A percentile compares a stretch with the other conserved stretches of the same genome.
These are phyloP conservation scores for Neonectria punicea DNA, from an alignment of 2,329 filamentous ascomycete genomes.

Conservation along the genomic window DNA sequence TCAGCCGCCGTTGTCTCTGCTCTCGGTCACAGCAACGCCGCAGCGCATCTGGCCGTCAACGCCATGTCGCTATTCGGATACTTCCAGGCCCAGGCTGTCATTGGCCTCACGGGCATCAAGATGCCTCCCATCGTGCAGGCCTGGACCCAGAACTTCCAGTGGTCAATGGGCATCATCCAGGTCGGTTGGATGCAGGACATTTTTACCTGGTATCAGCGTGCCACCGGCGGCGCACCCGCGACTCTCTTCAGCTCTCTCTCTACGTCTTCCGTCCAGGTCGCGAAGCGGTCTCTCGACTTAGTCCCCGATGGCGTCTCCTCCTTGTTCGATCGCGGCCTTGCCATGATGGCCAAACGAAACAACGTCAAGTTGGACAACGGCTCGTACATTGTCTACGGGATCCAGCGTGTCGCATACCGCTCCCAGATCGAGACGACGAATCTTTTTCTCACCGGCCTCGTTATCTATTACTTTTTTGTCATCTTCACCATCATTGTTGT, in stretches of 20 bases:
- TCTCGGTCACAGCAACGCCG: slow-evolving; percentile 90
- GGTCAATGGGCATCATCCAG: slow-evolving; percentile 95
- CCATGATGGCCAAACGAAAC: slow-evolving; percentile 64
- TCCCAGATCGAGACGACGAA: slow-evolving; percentile 89
- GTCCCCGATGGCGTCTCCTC: slow-evolving; percentile 50
- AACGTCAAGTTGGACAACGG: slow-evolving; percentile 66
- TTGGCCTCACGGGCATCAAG: slow-evolving; percentile 82
- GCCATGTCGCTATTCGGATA: slow-evolving; percentile 91
- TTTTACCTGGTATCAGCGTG: slow-evolving; percentile 94
- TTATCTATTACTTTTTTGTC: slow-evolving; percentile 89
- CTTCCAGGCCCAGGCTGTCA: slow-evolving; percentile 92
- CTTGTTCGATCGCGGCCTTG: slow-evolving; percentile 64
- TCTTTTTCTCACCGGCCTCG: slow-evolving; percentile 89
- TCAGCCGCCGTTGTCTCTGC: slow-evolving; percentile 90
- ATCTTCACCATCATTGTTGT: slow-evolving; percentile 78
- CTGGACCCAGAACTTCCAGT: slow-evolving; percentile 98
- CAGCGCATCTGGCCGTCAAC: slow-evolving; percentile 92
- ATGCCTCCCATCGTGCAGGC: slow-evolving; percentile 88
- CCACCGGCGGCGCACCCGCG: slow-evolving; percentile 87
- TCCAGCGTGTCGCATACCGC: slow-evolving; percentile 90
- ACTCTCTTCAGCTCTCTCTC: slow-evolving; percentile 79
- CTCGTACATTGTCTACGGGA: slow-evolving; percentile 77
- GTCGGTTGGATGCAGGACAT: slow-evolving; percentile 86
- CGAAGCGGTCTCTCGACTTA: slow-evolving; percentile 66
- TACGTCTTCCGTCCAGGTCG: slow-evolving; percentile 82